Percentiles rank a stretch among this genome's conserved stretches.
phyloP scores from a whole-genome alignment of 78 protist species.

The Dictyostelium capitatum region DNA sequence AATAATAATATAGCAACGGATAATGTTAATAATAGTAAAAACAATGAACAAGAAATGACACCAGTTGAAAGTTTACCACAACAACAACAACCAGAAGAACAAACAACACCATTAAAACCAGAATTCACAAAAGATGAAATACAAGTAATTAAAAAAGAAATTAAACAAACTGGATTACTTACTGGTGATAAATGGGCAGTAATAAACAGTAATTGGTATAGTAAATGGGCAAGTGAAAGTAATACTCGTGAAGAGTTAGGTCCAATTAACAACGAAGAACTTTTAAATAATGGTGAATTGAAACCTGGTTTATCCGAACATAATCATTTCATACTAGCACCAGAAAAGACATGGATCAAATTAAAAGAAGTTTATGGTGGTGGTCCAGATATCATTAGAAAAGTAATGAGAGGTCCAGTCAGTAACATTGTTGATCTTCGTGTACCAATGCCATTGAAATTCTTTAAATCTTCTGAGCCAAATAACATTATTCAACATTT shows the following conservation, averaged over 20 bases:
- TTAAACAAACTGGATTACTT: background rate
- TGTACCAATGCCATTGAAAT: slow-evolving; percentile 2
- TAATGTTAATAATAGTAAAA: slow-evolving; percentile 6
- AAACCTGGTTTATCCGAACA: slow-evolving; percentile 4
- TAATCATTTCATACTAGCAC: slow-evolving; percentile 17
- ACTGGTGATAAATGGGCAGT: slow-evolving; percentile 28
- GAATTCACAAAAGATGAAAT: background rate
- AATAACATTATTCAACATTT: background rate
- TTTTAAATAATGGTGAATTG: background rate
- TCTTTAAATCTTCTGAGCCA: background rate
- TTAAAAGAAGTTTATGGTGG: slow-evolving; percentile 34
- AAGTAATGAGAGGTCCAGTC: background rate
- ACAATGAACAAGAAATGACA: background rate
- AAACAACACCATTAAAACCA: background rate
- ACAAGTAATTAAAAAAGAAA: background rate
- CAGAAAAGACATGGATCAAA: slow-evolving; percentile 8
- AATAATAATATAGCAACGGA: background rate
- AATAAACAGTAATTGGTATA: slow-evolving; percentile 23
- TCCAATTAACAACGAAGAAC: slow-evolving; percentile 27
- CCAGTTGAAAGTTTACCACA: background rate
- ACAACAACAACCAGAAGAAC: background rate
- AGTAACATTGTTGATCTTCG: background rate
- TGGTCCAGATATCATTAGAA: slow-evolving; percentile 63
- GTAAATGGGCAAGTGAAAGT: background rate
- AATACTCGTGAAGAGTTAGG: slow-evolving; percentile 34